Conservation (phyloP, 2,329 filamentous ascomycete species). For the Colletotrichum sp. region DNA sequence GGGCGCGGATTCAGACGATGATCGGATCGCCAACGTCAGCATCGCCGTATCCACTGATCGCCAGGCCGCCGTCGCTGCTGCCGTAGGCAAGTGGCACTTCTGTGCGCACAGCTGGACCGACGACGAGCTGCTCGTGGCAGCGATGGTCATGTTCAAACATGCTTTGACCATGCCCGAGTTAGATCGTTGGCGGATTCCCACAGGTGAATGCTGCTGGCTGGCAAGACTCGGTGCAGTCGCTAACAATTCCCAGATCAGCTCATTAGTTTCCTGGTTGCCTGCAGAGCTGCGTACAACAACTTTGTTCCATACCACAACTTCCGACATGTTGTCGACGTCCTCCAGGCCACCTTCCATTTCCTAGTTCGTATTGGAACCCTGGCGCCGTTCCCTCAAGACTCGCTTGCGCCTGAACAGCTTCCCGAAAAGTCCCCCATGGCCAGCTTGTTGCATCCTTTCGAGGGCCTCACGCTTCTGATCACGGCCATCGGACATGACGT, state of each 20-base stretch:
- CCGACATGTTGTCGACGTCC: constrained; percentile 92
- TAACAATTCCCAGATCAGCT: constrained; percentile 71
- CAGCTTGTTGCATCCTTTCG: constrained; percentile 80
- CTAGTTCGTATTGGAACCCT: constrained; percentile 80
- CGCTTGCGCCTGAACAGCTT: constrained; percentile 28
- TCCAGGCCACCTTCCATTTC: constrained; percentile 93
- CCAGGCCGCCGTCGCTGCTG: constrained; percentile 67
- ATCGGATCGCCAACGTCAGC: constrained; percentile 67
- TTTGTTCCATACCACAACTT: constrained; percentile 99
- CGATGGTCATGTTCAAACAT: constrained; percentile 90
- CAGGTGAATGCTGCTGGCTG: constrained; percentile 61
- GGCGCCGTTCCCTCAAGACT: constrained; percentile 63
- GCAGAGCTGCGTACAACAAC: constrained; percentile 91
- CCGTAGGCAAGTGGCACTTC: constrained; percentile 84
- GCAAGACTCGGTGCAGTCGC: constrained; percentile 29
- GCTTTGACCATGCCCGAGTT: constrained; percentile 82
- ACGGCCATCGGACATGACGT: constrained; percentile 99
- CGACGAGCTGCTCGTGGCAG: constrained; percentile 86
- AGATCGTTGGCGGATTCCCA: constrained; percentile 78
- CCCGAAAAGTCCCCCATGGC: constrained; percentile 69
- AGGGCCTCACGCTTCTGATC: constrained; percentile 86
- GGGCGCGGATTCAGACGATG: constrained; percentile 63
- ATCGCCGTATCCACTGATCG: constrained; percentile 72
- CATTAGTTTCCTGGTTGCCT: constrained; percentile 84
- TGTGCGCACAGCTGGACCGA: constrained; percentile 89